phyloP scores from a whole-genome alignment of 2,329 filamentous ascomycete species.

The Tolypocladium guangdongense region DNA sequence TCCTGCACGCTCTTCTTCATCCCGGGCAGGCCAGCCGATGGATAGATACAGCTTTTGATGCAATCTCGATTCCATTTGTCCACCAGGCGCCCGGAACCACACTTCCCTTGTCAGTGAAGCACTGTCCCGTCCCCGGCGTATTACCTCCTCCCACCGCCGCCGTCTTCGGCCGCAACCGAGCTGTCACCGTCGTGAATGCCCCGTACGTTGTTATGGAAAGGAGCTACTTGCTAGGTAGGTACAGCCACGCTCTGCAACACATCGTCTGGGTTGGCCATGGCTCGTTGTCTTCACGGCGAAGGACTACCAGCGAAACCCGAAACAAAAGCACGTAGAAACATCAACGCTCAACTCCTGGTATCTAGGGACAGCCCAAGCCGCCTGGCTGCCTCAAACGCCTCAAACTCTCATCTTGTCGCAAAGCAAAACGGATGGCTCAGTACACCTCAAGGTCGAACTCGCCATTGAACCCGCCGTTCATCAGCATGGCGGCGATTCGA shows the following conservation, averaged over 20 bases:
- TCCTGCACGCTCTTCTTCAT: neutral
- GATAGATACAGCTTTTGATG: neutral
- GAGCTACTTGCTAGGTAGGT: neutral
- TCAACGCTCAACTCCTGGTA: neutral
- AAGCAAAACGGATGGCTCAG: constrained; percentile 8
- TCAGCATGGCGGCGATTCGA: constrained; percentile 51
- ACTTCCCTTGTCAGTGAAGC: too few species aligned
- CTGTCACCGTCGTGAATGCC: neutral
- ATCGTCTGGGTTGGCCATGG: neutral
- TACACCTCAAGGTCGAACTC: constrained; percentile 41
- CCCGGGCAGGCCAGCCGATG: neutral
- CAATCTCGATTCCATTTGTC: neutral
- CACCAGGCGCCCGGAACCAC: neutral
- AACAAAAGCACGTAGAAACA: neutral
- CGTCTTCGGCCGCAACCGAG: neutral
- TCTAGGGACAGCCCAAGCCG: neutral
- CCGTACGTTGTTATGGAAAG: neutral
- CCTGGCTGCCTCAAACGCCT: neutral
- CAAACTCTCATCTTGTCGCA: neutral
- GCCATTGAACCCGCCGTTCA: constrained; percentile 55
- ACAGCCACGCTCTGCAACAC: neutral
- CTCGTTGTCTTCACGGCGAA: neutral
- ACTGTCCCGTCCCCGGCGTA: too few species aligned
- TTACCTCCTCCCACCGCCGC: neutral
- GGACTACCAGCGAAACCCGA: neutral